These are phyloP conservation scores for Hanseniaspora pseudoguilliermondii DNA, from an alignment of 805 yeast species.

Conservation along the genomic window DNA sequence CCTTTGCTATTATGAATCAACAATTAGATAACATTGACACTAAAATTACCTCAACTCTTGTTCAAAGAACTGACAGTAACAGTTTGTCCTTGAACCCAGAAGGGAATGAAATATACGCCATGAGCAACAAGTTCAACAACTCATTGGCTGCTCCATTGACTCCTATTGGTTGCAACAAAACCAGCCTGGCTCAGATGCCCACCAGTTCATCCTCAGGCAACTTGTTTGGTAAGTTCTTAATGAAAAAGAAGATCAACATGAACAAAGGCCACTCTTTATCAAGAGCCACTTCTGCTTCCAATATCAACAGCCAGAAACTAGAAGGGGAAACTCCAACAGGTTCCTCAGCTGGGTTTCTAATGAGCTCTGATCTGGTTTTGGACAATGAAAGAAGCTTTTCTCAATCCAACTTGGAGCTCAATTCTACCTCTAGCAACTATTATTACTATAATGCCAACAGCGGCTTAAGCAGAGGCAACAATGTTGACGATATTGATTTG, in stretches of 20 bases:
- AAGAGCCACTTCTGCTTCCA: not conserved
- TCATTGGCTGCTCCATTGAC: constrained; percentile 10
- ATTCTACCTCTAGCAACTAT: not conserved
- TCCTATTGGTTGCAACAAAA: constrained; percentile 12
- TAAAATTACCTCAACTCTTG: not conserved
- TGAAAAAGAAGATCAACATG: constrained; percentile 7
- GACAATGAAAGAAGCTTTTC: constrained; percentile 9
- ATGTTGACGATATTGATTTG: not conserved
- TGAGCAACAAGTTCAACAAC: not conserved
- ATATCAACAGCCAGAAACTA: not conserved
- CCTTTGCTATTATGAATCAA: not conserved
- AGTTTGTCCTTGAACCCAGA: not conserved
- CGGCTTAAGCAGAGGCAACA: constrained; percentile 10
- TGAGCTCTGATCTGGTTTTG: not conserved
- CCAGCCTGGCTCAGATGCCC: not conserved
- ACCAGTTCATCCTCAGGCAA: not conserved
- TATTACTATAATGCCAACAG: constrained; percentile 9
- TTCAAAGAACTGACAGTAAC: constrained; percentile 2
- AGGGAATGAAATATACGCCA: not conserved
- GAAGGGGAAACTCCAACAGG: not conserved
- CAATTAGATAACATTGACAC: not conserved
- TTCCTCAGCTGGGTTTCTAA: not conserved
- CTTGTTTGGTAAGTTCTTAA: constrained; percentile 10
- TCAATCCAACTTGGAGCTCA: not conserved
- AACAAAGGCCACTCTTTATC: not conserved